Base-by-base conservation (phyloP, 2,329 filamentous ascomycete genomes). In the Colletotrichum sp. region DNA sequence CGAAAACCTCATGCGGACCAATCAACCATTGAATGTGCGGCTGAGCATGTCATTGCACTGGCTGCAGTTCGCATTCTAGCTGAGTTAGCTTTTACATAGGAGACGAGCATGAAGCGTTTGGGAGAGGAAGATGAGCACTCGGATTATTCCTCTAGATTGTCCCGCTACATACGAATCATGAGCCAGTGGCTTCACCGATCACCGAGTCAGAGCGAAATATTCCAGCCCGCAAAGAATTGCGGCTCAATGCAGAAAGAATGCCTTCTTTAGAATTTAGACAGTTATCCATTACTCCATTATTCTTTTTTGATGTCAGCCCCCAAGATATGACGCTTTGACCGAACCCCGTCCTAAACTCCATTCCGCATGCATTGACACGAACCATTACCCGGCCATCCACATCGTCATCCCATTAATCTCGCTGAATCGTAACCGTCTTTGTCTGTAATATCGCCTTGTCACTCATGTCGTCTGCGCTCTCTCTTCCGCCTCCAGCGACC, bases 401-500 rank as follows among this genome's bases (percentile, higher is more conserved):
- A 52, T 52, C 44, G n/a, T 52, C 44, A 52, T 34, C 59, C 16
- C 18, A 32, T 39, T 63, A 71, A 8, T 76, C 73, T 26, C 36
- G 74, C 18, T 72, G 76, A 6, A 80, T 74, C 1, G 77, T 79
- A 26, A 81, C 77, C 8, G 78, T 80, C 71, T 77, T 81, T 0
- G 79, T 81, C 52, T 80, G 79, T n/a, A 80, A 32, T 65, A 82
- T 81, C 5, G 80, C 78, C 67, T 79, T 81, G n/a, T 81, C 80
- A 36, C 80, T 80, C 32, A 78, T 77, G 62, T 79, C 77, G 26
- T 81, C 80, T 24, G 71, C 62, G 12, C 78, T 68, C 0, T 69
- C 77, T 15, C 72, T 76, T 2, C 49, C 52, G 12, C 34, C 62
- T 26, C 32, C 65, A 12, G 65, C 65, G 10, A 75, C 70, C 26